Conservation (phyloP, 2,329 filamentous ascomycete genomes). For the Cladosporium austrohemisphaericum region DNA sequence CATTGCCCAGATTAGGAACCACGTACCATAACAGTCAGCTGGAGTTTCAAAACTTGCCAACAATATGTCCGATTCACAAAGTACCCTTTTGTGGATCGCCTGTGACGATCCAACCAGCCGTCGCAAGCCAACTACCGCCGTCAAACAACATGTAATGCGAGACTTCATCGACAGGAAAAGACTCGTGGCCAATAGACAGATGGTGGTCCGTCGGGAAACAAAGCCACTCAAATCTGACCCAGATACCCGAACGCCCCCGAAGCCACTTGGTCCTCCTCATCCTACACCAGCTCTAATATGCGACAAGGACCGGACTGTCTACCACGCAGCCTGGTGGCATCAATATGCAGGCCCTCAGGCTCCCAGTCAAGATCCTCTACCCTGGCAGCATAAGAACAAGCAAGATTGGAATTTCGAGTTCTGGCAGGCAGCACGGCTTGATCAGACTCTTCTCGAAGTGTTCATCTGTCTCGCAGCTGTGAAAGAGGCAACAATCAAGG, state of each 20-base stretch:
- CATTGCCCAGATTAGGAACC: no score
- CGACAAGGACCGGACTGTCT: neutral
- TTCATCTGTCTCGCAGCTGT: neutral
- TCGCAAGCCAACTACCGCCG: neutral
- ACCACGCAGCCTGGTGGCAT: conserved; percentile 7
- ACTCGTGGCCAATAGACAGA: neutral
- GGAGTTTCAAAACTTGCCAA: no score
- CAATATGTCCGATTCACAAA: neutral
- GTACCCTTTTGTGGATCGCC: neutral
- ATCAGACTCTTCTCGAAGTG: neutral
- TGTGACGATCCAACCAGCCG: neutral
- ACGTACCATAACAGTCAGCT: neutral
- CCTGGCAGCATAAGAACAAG: neutral
- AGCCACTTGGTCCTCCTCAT: no score
- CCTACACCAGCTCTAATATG: conserved; percentile 1
- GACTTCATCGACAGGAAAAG: neutral
- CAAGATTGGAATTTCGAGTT: neutral
- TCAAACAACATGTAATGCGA: conserved; percentile 6
- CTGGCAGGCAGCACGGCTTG: neutral
- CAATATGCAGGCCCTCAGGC: neutral
- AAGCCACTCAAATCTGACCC: no score
- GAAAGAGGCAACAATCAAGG: conserved; percentile 3
- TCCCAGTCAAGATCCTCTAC: neutral
- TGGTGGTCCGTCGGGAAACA: neutral
- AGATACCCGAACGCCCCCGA: neutral